phyloP scores from a whole-genome alignment of 257 asterid species.

The Parsonsia alboflavescens region DNA sequence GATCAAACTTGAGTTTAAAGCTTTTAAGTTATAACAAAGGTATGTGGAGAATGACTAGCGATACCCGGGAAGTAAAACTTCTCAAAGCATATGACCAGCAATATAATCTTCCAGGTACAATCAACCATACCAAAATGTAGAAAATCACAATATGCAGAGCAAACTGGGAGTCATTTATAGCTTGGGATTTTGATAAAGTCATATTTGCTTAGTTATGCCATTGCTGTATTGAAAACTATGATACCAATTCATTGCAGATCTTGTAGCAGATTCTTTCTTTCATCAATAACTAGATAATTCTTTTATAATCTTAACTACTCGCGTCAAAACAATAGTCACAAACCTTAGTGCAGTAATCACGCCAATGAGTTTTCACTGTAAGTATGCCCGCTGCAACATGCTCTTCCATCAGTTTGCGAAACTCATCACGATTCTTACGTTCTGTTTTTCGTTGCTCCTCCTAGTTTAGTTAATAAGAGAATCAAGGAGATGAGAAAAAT shows the following conservation, averaged over 20 bases:
- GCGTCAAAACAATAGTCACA: constrained; percentile 16
- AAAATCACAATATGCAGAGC: background rate
- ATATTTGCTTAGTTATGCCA: background rate
- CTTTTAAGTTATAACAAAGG: too few relatives aligned
- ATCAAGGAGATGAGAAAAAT: constrained; percentile 7
- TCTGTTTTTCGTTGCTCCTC: constrained; percentile 81
- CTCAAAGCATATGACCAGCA: background rate
- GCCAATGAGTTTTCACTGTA: constrained; percentile 73
- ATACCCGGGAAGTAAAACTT: background rate
- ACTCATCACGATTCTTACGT: constrained; percentile 94
- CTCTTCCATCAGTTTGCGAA: constrained; percentile 91
- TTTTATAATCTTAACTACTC: background rate
- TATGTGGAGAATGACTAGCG: too few relatives aligned
- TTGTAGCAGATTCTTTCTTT: background rate
- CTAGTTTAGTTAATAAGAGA: constrained; percentile 35
- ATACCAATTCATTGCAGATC: background rate
- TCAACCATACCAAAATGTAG: background rate
- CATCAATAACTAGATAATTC: background rate
- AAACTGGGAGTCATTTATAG: background rate
- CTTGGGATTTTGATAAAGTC: background rate
- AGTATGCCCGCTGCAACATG: constrained; percentile 67
- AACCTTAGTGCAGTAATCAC: constrained; percentile 85
- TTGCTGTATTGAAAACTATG: background rate
- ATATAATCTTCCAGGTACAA: background rate
- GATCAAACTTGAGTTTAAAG: too few relatives aligned